Evolutionary conservation across 495 filamentous ascomycete species (phyloP).

Genomic region (Aspergillus olivimuriae): DNA sequence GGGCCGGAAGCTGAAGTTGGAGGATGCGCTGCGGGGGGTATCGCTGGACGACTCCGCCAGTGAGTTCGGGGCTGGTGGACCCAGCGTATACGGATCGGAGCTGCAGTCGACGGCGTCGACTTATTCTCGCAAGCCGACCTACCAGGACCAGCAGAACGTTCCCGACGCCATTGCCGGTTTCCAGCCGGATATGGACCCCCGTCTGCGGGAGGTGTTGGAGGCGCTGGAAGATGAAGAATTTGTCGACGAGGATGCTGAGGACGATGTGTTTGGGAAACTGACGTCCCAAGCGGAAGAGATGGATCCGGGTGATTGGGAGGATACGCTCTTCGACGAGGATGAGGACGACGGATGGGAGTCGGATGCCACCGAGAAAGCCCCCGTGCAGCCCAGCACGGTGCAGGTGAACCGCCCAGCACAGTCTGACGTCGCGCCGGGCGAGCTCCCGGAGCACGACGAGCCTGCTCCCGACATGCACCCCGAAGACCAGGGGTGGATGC

Average conservation of each 20-base stretch:
- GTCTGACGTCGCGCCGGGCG: slow-evolving; percentile 21
- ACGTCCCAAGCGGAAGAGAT: slow-evolving; percentile 68
- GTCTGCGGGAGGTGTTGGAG: slow-evolving; percentile 85
- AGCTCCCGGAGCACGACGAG: slow-evolving; percentile 40
- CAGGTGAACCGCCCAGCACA: slow-evolving; percentile 5
- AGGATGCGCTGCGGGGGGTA: slow-evolving; percentile 69
- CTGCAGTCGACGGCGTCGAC: slow-evolving; percentile 50
- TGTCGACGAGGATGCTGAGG: slow-evolving; percentile 75
- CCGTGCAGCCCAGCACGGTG: slow-evolving; percentile 37
- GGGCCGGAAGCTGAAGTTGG: slow-evolving; percentile 65
- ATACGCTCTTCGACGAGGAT: slow-evolving; percentile 52
- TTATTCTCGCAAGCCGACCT: slow-evolving; percentile 64
- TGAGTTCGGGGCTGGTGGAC: slow-evolving; percentile 31
- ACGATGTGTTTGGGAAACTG: slow-evolving; percentile 74
- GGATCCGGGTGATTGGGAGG: slow-evolving; percentile 60
- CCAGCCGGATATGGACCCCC: slow-evolving; percentile 96
- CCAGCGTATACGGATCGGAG: slow-evolving; percentile 30
- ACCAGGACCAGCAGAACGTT: slow-evolving; percentile 89
- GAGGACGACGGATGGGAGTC: slow-evolving; percentile 86
- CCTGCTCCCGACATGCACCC: slow-evolving; percentile 36
- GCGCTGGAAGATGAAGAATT: slow-evolving; percentile 95
- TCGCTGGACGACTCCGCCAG: slow-evolving; percentile 52
- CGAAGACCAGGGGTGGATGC: slow-evolving; percentile 72
- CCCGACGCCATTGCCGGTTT: slow-evolving; percentile 89
- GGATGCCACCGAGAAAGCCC: slow-evolving; percentile 78